Evolutionary conservation across 495 filamentous ascomycete species (phyloP), one percentile per base, ranked within the genome.

Genomic region (Apodospora peruviana): DNA sequence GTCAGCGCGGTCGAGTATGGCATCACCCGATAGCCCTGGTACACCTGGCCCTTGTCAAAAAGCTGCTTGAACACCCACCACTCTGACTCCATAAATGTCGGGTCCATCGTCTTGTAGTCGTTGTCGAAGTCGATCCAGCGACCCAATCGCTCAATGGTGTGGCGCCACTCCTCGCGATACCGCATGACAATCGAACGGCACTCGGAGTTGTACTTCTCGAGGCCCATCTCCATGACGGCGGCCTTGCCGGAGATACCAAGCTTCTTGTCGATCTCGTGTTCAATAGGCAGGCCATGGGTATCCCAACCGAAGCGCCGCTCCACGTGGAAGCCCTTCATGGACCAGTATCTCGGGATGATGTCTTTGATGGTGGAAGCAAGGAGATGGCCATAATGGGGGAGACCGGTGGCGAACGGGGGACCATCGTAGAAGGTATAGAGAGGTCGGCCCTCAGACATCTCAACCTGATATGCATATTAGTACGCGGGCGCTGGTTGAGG

Each of bases 91-190:
- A 97, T 97, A 71, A 91, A 97, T n/a, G 69, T 79, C 2, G 84
- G 73, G 66, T 97, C 85, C 90, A 96, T 95, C 12, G 89, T 94
- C 85, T 96, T 96, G 75, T 96, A 96, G 60, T 96, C 90, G 60
- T 95, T 93, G 68, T 97, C 94, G 51, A 97, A 96, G 69, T 98
- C 94, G 57, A 97, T 90, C 93, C 94, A 98, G 46, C 94, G 86
- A 39, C 94, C 93, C 22, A 98, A 70, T 38, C 93, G 70, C 48
- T 95, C 89, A 50, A 98, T 88, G 16, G 88, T 95, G 51, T 85
- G 70, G 47, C 89, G 79, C 94, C 93, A 98, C 69, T 97, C 93
- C 8, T 76, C 70, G 19, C 89, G 81, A 65, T 84, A 98, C 55
- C 87, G 80, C 90, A 97, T 95, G 51, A 97, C 93, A 67, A 97